Conservation (phyloP, 1,139 yeast genomes). For the Saccharomycopsis hybrid region DNA sequence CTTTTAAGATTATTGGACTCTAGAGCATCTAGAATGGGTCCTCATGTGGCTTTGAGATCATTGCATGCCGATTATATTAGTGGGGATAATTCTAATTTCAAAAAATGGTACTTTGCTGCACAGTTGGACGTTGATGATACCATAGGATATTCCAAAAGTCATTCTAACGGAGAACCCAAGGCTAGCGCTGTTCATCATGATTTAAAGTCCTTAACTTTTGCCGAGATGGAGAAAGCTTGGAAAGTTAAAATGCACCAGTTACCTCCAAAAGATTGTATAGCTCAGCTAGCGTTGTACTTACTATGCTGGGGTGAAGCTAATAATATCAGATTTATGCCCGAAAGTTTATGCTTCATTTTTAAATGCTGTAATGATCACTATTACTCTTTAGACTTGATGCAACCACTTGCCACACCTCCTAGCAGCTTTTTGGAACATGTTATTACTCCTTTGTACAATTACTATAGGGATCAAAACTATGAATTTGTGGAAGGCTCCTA, state of each 20-base stretch:
- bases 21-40: conserved; percentile 57
- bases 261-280: conserved; percentile 47
- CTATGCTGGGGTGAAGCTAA: conserved; percentile 90
- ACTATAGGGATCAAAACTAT: conserved; percentile 52
- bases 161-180: conserved; percentile 29
- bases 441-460: conserved; percentile 70
- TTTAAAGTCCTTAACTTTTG: neutral
- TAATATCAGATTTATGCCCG: conserved; percentile 78
- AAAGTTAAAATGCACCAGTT: conserved; percentile 49
- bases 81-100: conserved; percentile 59
- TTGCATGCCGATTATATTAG: conserved; percentile 71
- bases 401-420: conserved; percentile 8
- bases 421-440: conserved; percentile 52
- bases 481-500: conserved; percentile 33
- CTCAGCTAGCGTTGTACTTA: conserved; percentile 64
- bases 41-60: conserved; percentile 48
- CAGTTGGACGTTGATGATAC: conserved; percentile 59
- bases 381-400: conserved; percentile 29
- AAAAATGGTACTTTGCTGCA: conserved; percentile 73
- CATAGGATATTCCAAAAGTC: conserved; percentile 41
- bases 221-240: conserved; percentile 38
- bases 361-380: conserved; percentile 72
- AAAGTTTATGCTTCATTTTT: conserved; percentile 72
- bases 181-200: neutral
- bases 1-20: conserved; percentile 59